phyloP scores from a whole-genome alignment of 192 early-diverging fungal genomes.

The Tieghemiomyces parasiticus region DNA sequence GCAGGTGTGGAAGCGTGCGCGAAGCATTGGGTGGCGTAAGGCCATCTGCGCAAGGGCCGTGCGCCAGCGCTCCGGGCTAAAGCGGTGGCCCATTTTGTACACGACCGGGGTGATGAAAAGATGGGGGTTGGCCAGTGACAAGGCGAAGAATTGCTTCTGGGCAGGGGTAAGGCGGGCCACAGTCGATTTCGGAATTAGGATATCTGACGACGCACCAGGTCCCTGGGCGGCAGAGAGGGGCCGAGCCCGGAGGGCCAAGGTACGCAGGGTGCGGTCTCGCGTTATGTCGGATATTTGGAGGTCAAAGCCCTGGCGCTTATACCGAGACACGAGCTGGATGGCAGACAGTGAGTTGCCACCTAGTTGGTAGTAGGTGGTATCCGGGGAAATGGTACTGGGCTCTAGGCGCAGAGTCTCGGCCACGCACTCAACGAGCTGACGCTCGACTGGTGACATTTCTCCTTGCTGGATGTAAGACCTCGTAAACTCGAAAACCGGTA shows the following conservation, averaged over 20 bases:
- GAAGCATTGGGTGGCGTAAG: not conserved
- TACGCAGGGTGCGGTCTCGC: not conserved
- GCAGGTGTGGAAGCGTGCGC: not conserved
- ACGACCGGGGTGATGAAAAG: not conserved
- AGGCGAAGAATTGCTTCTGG: not conserved
- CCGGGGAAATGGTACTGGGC: not conserved
- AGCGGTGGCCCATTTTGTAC: not conserved
- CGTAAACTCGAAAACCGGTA: not conserved
- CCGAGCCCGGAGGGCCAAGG: not conserved
- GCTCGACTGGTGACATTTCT: not conserved
- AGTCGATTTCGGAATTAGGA: no score
- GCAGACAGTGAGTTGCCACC: constrained; percentile 7
- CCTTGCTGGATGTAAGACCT: not conserved
- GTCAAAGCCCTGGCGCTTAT: not conserved
- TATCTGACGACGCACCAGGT: not conserved
- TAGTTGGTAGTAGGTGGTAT: not conserved
- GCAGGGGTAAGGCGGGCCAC: not conserved
- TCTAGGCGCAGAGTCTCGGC: not conserved
- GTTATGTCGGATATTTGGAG: not conserved
- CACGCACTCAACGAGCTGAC: not conserved
- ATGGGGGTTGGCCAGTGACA: not conserved
- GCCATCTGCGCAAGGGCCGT: not conserved
- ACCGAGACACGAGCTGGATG: not conserved
- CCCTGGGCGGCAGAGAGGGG: not conserved
- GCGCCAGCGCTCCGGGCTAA: not conserved